Evolutionary conservation across 2,329 filamentous ascomycete species (phyloP).

Genomic region (Seiridium cupressi): DNA sequence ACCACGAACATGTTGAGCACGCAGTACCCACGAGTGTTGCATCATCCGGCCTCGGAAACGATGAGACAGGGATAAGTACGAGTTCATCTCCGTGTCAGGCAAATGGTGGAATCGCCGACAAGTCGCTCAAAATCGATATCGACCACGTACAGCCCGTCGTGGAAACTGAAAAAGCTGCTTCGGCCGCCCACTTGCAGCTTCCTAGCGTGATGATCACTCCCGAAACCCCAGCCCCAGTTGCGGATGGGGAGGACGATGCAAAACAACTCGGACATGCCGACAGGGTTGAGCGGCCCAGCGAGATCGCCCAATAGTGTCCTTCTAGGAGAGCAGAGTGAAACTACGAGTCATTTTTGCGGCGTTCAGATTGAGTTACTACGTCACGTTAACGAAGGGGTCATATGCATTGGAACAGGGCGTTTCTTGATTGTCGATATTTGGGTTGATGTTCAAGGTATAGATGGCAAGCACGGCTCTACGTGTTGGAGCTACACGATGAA

Average conservation of each 20-base stretch:
- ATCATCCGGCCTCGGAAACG: not conserved
- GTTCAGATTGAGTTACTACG: not conserved
- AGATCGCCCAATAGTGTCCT: slow-evolving; percentile 26
- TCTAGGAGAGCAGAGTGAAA: not conserved
- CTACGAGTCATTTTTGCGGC: not conserved
- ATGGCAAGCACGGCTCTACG: not conserved
- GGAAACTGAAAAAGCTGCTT: not conserved
- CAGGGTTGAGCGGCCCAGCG: slow-evolving; percentile 31
- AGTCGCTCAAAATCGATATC: not conserved
- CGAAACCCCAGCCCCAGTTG: slow-evolving; percentile 39
- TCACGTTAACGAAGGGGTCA: not conserved
- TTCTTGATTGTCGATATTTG: not conserved
- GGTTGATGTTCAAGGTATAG: not conserved
- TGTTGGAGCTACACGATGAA: not conserved
- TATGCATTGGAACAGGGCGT: not conserved
- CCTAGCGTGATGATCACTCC: slow-evolving; percentile 42
- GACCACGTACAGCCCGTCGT: not conserved
- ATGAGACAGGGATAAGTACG: not conserved
- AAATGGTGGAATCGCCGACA: not conserved
- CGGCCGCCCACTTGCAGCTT: not conserved
- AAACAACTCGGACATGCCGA: slow-evolving; percentile 43
- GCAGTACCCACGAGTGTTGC: slow-evolving; percentile 11
- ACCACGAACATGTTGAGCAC: slow-evolving; percentile 33
- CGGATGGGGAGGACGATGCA: slow-evolving; percentile 27
- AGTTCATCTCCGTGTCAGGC: not conserved